A percentile compares a stretch with the other conserved stretches of the same genome.
phyloP scores from a whole-genome alignment of 1,139 yeast genomes.

The Candida sp. region DNA sequence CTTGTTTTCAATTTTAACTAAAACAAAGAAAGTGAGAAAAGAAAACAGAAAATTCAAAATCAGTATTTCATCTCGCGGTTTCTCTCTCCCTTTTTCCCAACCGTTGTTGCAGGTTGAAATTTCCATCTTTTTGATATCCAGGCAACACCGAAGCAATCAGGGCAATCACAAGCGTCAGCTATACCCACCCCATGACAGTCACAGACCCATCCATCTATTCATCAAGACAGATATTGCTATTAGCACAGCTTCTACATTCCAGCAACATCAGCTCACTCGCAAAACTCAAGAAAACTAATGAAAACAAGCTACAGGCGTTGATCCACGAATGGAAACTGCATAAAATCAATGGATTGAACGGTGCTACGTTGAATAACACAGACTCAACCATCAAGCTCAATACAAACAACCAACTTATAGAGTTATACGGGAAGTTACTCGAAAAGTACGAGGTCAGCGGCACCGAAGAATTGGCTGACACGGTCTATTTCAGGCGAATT shows the following conservation, averaged over 20 bases:
- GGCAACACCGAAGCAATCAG: background rate
- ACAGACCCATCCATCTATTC: slow-evolving; percentile 15
- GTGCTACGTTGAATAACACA: slow-evolving; percentile 2
- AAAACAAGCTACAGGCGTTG: slow-evolving; percentile 10
- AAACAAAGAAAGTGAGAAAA: background rate
- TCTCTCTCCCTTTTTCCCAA: background rate
- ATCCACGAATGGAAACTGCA: slow-evolving; percentile 20
- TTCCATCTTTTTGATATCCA: background rate
- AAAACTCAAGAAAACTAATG: slow-evolving; percentile 14
- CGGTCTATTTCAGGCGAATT: slow-evolving; percentile 19
- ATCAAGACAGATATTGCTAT: slow-evolving; percentile 20
- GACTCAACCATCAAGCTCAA: slow-evolving; percentile 11
- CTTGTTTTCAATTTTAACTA: background rate
- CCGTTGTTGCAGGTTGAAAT: background rate
- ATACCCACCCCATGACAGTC: background rate
- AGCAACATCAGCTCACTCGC: slow-evolving; percentile 14
- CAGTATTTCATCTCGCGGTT: background rate
- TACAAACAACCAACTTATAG: slow-evolving; percentile 17
- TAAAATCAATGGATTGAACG: slow-evolving; percentile 7
- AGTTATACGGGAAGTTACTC: slow-evolving; percentile 19
- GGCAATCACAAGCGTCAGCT: background rate
- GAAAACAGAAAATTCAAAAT: background rate
- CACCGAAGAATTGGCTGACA: slow-evolving; percentile 25
- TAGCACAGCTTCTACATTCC: slow-evolving; percentile 23
- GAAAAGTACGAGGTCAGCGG: slow-evolving; percentile 14